Conservation (phyloP, 2,329 filamentous ascomycete species). For the Exophiala aquamarina region DNA sequence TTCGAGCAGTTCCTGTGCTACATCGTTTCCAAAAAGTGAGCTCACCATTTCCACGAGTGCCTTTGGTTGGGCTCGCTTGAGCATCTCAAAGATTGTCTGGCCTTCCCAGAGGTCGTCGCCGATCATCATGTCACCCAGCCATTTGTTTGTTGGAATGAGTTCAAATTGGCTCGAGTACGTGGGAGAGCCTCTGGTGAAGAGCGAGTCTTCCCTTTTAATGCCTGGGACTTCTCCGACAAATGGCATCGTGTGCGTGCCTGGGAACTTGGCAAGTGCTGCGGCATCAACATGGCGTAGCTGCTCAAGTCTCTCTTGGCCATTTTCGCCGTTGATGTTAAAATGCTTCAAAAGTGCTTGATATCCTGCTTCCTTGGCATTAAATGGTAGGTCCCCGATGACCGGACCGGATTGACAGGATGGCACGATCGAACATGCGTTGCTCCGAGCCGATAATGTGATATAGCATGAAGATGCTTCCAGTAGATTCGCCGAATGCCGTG, state of each 20-base stretch:
- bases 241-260: conserved; percentile 6
- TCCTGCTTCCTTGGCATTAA: conserved; percentile 42
- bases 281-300: conserved; percentile 13
- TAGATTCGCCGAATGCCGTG: conserved; percentile 46
- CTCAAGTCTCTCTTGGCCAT: conserved; percentile 40
- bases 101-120: conserved; percentile 28
- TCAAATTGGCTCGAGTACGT: conserved; percentile 5
- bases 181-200: conserved; percentile 15
- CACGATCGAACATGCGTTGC: conserved; percentile 5
- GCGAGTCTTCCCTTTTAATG: conserved; percentile 1
- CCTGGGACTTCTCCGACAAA: conserved; percentile 10
- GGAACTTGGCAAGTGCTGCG: conserved; percentile 7
- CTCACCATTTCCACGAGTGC: conserved; percentile 42
- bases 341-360: conserved; percentile 34
- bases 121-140: conserved; percentile 27
- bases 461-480: conserved; percentile 38
- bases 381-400: conserved; percentile 26
- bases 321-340: conserved; percentile 9
- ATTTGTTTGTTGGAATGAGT: conserved; percentile 28
- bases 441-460: conserved; percentile 17
- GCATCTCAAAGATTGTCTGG: conserved; percentile 17
- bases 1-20: conserved; percentile 11
- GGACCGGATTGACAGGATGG: conserved; percentile 16
- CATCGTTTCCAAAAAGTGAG: conserved; percentile 3
- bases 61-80: conserved; percentile 38